Evolutionary conservation across 1,139 yeast species (phyloP).

Genomic region (Kodamaea anthophila): DNA sequence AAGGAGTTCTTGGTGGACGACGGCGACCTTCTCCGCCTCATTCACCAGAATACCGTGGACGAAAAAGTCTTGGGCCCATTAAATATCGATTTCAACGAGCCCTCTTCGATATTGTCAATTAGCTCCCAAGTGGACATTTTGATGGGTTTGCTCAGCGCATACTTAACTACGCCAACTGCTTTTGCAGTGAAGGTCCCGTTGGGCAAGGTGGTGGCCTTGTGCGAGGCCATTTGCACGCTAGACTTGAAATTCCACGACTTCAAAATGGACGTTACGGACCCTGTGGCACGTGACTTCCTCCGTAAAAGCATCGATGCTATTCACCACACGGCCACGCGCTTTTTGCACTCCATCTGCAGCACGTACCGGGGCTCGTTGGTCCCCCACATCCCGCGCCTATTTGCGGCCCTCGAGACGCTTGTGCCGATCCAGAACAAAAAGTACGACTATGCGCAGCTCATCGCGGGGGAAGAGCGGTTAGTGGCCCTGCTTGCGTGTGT

Average conservation of each 20-base stretch:
- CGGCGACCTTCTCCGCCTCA: constrained; percentile 36
- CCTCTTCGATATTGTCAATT: constrained; percentile 44
- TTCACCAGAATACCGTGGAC: constrained; percentile 16
- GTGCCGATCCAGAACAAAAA: constrained; percentile 43
- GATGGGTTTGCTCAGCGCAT: constrained; percentile 38
- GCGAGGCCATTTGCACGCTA: constrained; percentile 48
- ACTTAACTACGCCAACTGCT: constrained; percentile 41
- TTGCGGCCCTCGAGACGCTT: constrained; percentile 48
- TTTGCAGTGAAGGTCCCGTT: constrained; percentile 50
- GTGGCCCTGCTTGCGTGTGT: constrained; percentile 25
- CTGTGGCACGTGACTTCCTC: constrained; percentile 35
- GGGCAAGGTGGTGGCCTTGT: constrained; percentile 44
- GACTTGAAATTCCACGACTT: constrained; percentile 50
- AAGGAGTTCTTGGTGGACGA: constrained; percentile 52
- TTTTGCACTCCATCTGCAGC: constrained; percentile 34
- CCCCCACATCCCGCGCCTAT: constrained; percentile 42
- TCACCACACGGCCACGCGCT: constrained; percentile 38
- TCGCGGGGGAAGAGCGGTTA: constrained; percentile 27
- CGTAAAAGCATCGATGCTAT: constrained; percentile 34
- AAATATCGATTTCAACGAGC: constrained; percentile 51
- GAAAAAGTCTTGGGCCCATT: constrained; percentile 39
- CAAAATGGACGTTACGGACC: constrained; percentile 54
- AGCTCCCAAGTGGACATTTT: constrained; percentile 45
- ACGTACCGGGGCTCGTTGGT: constrained; percentile 41
- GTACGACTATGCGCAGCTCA: constrained; percentile 26